Evolutionary conservation across 495 filamentous ascomycete genomes (phyloP).

Genomic region (Aspergillus haitiensis): DNA sequence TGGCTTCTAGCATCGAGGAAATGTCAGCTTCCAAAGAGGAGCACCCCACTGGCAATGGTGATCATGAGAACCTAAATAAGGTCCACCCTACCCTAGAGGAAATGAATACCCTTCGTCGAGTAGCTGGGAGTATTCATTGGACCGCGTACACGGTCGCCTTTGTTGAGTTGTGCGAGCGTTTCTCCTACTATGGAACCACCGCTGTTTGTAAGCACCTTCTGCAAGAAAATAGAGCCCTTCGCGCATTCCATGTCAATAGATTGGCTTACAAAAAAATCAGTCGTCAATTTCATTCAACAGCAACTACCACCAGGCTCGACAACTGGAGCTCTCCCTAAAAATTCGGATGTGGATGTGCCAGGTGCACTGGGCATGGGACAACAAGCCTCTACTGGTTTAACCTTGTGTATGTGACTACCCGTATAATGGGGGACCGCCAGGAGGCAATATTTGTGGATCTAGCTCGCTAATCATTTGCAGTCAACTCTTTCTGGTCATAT

Average conservation of each 20-base stretch:
- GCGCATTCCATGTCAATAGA: background rate
- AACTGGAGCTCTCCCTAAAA: slow-evolving; percentile 39
- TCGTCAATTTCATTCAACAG: slow-evolving; percentile 70
- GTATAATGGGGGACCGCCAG: background rate
- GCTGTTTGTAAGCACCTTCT: slow-evolving; percentile 59
- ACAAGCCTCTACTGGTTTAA: slow-evolving; percentile 62
- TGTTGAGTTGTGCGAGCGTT: slow-evolving; percentile 75
- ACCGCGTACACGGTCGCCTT: slow-evolving; percentile 68
- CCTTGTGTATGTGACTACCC: slow-evolving; percentile 38
- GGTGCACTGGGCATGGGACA: slow-evolving; percentile 71
- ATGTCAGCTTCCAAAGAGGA: slow-evolving; percentile 17
- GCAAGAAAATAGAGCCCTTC: too few relatives aligned
- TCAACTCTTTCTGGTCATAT: slow-evolving; percentile 78
- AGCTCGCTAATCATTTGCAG: slow-evolving; percentile 23
- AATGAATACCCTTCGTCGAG: slow-evolving; percentile 58
- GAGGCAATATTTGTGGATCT: slow-evolving; percentile 15
- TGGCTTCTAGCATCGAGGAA: slow-evolving; percentile 19
- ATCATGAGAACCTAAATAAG: slow-evolving; percentile 25
- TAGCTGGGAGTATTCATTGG: slow-evolving; percentile 65
- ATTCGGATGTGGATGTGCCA: slow-evolving; percentile 47
- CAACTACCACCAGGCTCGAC: slow-evolving; percentile 47
- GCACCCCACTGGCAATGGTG: slow-evolving; percentile 16
- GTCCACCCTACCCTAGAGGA: slow-evolving; percentile 59
- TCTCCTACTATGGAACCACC: slow-evolving; percentile 76
- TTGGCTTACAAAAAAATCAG: slow-evolving; percentile 17